phyloP scores from a whole-genome alignment of 2,329 filamentous ascomycete genomes.

The Phoma sp. region DNA sequence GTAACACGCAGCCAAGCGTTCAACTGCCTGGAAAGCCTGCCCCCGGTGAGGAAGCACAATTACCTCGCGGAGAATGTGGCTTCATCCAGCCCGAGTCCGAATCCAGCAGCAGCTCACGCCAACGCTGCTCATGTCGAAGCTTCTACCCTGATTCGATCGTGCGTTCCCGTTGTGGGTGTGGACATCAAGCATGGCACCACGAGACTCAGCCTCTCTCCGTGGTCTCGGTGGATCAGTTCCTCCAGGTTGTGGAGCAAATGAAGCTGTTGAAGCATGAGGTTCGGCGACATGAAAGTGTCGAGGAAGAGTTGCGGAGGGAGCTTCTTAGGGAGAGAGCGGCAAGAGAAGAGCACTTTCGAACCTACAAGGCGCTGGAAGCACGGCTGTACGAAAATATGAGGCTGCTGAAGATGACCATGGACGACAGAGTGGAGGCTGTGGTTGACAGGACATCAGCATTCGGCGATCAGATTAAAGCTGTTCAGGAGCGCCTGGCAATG shows the following conservation, averaged over 20 bases:
- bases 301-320: conserved; percentile 48
- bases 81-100: conserved; percentile 43
- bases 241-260: conserved; percentile 47
- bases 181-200: conserved; percentile 58
- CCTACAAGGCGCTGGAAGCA: conserved; percentile 44
- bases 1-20: conserved; percentile 37
- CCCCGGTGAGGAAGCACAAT: conserved; percentile 36
- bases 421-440: conserved; percentile 51
- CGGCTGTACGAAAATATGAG: conserved; percentile 51
- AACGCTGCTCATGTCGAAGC: conserved; percentile 55
- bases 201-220: conserved; percentile 44
- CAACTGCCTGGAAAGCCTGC: conserved; percentile 41
- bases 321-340: conserved; percentile 45
- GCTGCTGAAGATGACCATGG: conserved; percentile 48
- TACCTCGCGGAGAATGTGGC: conserved; percentile 50
- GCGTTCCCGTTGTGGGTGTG: conserved; percentile 55
- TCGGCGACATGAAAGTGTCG: conserved; percentile 42
- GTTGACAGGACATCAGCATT: conserved; percentile 50
- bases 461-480: conserved; percentile 46
- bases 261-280: conserved; percentile 45
- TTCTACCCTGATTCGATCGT: conserved; percentile 51
- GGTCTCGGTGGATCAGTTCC: conserved; percentile 48
- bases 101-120: conserved; percentile 29
- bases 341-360: conserved; percentile 44
- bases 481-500: conserved; percentile 47